These are phyloP conservation scores for Cichorium intybus DNA, from an alignment of 140 eudicot species.

Conservation along the genomic window DNA sequence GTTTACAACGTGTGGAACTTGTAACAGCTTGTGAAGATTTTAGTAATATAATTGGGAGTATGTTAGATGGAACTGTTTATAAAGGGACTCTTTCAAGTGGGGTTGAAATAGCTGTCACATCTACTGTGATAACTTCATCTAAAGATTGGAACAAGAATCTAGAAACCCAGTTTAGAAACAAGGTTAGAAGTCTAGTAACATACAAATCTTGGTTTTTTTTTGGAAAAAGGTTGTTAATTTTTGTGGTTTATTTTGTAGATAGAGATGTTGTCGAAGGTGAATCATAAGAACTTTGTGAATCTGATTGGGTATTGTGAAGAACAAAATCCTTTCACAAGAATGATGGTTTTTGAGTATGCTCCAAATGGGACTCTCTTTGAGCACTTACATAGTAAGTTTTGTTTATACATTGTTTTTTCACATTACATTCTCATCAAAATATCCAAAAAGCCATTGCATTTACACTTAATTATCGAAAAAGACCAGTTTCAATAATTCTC, in stretches of 20 bases:
- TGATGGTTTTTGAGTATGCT: constrained; percentile 95
- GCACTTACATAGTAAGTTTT: constrained; percentile 67
- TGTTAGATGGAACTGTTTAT: constrained; percentile 63
- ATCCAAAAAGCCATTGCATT: not conserved
- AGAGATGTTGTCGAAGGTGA: constrained; percentile 70
- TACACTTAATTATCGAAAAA: no score
- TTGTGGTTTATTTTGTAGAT: constrained; percentile 38
- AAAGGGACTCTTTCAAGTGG: constrained; percentile 92
- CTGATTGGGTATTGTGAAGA: constrained; percentile 90
- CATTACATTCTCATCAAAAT: not conserved
- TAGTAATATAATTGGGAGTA: constrained; percentile 70
- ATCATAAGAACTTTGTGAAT: constrained; percentile 87
- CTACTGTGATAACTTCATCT: constrained; percentile 50
- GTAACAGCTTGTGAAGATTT: constrained; percentile 87
- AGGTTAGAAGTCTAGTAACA: constrained; percentile 35
- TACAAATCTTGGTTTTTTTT: not conserved
- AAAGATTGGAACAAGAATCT: constrained; percentile 58
- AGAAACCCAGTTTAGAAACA: constrained; percentile 61
- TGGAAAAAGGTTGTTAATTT: not conserved
- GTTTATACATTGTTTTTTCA: not conserved
- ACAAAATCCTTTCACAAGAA: constrained; percentile 77
- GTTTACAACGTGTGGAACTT: constrained; percentile 71
- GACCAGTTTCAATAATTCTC: no score
- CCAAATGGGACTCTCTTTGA: constrained; percentile 87
- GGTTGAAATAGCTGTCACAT: constrained; percentile 84